Base-by-base conservation (phyloP, 108 stramenopile genomes). In the Schizochytrium sp. region DNA sequence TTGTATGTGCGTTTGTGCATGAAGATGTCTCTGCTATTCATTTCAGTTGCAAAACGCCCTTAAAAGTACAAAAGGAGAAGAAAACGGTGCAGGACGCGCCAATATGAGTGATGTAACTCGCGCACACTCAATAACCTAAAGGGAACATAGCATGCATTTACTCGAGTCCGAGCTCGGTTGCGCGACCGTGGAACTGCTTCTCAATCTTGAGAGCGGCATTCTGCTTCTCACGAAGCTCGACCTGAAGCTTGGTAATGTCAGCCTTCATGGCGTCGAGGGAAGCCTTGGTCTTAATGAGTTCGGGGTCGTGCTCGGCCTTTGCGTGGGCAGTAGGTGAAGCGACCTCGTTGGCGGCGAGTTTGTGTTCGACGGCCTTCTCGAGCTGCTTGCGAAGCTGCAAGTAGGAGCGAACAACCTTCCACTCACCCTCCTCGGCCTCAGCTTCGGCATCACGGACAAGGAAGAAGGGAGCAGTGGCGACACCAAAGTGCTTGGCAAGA, bases 361-460 rank as follows among this genome's bases (percentile, higher is more conserved):
- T 83, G 76, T 83, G 76, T 2, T 83, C 76, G 53, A 53, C 76
- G 40, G 76, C 76, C 53, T 83, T 83, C 40, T 83, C 76, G 10
- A 83, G 76, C 47, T 55, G 76, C 5, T 83, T 83, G 47, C 76
- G 47, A 38, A 83, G 76, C 76, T 83, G 76, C 8, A 83, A 53
- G 76, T 83, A 83, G 17, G 76, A 83, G 47, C 76, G 76, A 13
- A 83, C 53, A 53, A 83, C 76, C 76, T 83, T 83, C 76, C 76
- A 83, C 53, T 83, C 76, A 28, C 76, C 76, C 15, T 83, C 50
- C 10, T n/a, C 53, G 15, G 47, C 1, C 76, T 83, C 76, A 40
- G 76, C 55, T 28, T 83, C 76, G 53, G 53, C 50, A 53, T 83
- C 76, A 53, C 76, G 76, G 50, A 83, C 76, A 38, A 83, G 53